phyloP scores from a whole-genome alignment of 768 basidiomycete genomes.

The Amanita rimosa region DNA sequence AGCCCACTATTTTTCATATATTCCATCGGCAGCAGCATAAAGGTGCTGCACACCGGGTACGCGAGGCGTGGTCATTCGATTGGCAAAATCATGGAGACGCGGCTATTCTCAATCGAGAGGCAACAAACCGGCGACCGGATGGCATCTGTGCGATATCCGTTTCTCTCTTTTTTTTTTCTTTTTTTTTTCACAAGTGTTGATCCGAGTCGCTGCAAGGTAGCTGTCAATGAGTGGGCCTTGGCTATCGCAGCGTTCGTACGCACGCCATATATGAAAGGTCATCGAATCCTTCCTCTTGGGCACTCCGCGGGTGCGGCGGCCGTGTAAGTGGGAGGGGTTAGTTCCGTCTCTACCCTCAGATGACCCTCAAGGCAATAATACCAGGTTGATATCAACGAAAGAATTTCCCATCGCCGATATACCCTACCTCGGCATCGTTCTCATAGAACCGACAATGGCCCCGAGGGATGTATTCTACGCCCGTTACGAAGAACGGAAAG shows the following conservation, averaged over 20 bases:
- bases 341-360: too few relatives aligned
- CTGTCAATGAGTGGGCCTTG: conserved; percentile 10
- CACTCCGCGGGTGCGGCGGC: conserved; percentile 12
- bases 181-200: neutral
- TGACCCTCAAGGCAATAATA: too few relatives aligned
- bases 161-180: conserved; percentile 20
- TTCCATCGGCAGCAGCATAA: conserved; percentile 19
- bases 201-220: neutral
- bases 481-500: conserved; percentile 25
- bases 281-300: conserved; percentile 9
- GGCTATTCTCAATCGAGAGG: conserved; percentile 27
- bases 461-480: conserved; percentile 24
- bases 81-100: conserved; percentile 29
- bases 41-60: conserved; percentile 5
- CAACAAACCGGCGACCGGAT: conserved; percentile 18
- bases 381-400: conserved; percentile 28
- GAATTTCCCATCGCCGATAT: conserved; percentile 15
- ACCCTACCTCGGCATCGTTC: conserved; percentile 26
- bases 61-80: conserved; percentile 41
- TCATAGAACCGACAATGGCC: conserved; percentile 34
- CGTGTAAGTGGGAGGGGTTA: neutral
- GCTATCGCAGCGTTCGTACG: conserved; percentile 9
- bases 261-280: conserved; percentile 10
- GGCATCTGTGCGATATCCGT: conserved; percentile 23
- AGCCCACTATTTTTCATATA: conserved; percentile 29